These are phyloP conservation scores for Phellinidium pouzarii DNA, from an alignment of 1,284 basidiomycete genomes.

Conservation along the genomic window DNA sequence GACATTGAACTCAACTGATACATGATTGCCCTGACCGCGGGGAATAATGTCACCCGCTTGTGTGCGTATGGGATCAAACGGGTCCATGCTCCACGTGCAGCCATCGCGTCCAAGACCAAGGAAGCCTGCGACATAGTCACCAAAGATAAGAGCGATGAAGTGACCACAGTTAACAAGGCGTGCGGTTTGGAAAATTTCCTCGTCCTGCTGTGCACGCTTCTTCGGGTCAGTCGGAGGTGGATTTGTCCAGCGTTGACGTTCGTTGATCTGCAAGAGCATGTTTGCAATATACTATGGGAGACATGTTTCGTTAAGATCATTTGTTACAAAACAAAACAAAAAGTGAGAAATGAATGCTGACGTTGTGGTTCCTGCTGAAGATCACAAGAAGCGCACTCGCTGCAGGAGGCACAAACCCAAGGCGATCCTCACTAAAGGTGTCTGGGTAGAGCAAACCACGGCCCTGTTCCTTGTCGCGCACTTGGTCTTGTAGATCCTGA, in stretches of 20 bases:
- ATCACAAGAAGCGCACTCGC: conserved; percentile 30
- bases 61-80: conserved; percentile 28
- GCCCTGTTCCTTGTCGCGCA: conserved; percentile 36
- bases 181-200: conserved; percentile 51
- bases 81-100: conserved; percentile 37
- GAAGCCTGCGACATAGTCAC: conserved; percentile 43
- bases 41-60: conserved; percentile 17
- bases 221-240: conserved; percentile 29
- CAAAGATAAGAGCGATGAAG: conserved; percentile 38
- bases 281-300: conserved; percentile 41
- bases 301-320: conserved; percentile 27
- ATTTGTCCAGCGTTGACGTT: conserved; percentile 34
- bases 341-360: neutral
- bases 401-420: conserved; percentile 36
- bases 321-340: neutral
- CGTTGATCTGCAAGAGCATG: conserved; percentile 47
- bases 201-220: conserved; percentile 34
- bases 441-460: conserved; percentile 39
- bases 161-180: conserved; percentile 44
- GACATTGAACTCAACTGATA: conserved; percentile 48
- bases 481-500: conserved; percentile 28
- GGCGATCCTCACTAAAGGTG: conserved; percentile 40
- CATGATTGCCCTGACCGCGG: conserved; percentile 42
- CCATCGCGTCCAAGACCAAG: conserved; percentile 38
- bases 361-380: conserved; percentile 29